Percentiles rank a stretch among this genome's conserved stretches.
phyloP scores from a whole-genome alignment of 176 grass and related monocot species.

The Carex kokanica region DNA sequence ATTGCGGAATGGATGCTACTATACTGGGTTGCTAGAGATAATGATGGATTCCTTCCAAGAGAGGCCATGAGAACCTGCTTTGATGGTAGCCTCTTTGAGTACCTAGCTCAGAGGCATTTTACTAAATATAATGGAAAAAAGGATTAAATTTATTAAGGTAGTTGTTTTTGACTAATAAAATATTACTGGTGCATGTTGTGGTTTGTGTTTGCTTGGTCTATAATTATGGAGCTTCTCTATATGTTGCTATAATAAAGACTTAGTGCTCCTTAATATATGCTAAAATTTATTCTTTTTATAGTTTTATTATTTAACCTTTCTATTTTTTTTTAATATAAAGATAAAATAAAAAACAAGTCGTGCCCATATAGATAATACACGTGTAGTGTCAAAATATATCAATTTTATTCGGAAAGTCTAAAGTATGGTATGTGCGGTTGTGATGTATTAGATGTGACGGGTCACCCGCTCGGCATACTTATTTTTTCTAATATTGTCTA shows the following conservation, averaged over 20 bases:
- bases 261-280: neutral
- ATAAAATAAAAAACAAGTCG: too few species aligned
- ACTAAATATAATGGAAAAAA: conserved; percentile 13
- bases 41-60: conserved; percentile 36
- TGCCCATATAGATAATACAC: too few species aligned
- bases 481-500: too few species aligned
- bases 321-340: neutral
- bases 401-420: too few species aligned
- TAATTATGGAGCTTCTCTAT: neutral
- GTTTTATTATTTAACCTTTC: neutral
- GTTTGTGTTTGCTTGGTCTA: neutral
- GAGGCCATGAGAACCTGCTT: conserved; percentile 46
- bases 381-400: too few species aligned
- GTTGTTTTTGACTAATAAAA: neutral
- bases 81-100: conserved; percentile 53
- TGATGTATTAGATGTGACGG: too few species aligned
- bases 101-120: conserved; percentile 27
- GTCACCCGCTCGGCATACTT: too few species aligned
- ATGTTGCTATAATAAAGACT: neutral
- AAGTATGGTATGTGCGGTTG: too few species aligned
- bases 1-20: conserved; percentile 32
- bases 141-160: neutral
- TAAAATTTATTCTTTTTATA: neutral
- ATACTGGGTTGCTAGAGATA: conserved; percentile 36
- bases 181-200: neutral